Evolutionary conservation across 1,284 basidiomycete genomes (phyloP).

Genomic region (Boletus holoroseus): DNA sequence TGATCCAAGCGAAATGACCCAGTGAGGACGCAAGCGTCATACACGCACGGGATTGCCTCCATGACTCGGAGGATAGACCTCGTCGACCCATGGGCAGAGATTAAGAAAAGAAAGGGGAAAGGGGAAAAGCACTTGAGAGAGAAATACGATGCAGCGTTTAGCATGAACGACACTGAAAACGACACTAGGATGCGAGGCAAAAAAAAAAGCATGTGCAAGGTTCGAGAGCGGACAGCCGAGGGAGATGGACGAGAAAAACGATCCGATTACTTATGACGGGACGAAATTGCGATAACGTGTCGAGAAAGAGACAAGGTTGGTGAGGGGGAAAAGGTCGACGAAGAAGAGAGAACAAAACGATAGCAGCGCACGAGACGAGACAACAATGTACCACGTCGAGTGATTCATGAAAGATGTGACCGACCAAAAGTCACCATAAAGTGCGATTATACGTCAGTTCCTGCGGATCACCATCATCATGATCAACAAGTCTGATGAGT

Average conservation of each 20-base stretch:
- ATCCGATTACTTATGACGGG: not conserved
- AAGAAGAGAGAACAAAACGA: not conserved
- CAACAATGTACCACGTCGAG: not conserved
- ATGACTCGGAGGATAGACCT: not conserved
- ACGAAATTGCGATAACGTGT: not conserved
- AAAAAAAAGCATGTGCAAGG: not conserved
- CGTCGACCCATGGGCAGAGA: not conserved
- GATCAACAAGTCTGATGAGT: not conserved
- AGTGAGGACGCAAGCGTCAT: not conserved
- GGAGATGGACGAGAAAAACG: not conserved
- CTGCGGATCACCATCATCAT: not conserved
- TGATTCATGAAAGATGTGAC: not conserved
- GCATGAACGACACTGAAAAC: constrained; percentile 4
- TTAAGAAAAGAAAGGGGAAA: not conserved
- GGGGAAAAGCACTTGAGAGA: not conserved
- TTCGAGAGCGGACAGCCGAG: not conserved
- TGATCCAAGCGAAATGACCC: not conserved
- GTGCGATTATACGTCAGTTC: not conserved
- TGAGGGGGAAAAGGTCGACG: not conserved
- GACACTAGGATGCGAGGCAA: not conserved
- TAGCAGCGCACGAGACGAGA: not conserved
- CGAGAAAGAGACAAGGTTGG: not conserved
- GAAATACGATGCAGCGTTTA: constrained; percentile 4
- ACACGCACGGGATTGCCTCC: not conserved
- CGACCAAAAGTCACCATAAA: not conserved